phyloP scores from a whole-genome alignment of 2,329 filamentous ascomycete genomes.

The Sporothrix euskadiensis region DNA sequence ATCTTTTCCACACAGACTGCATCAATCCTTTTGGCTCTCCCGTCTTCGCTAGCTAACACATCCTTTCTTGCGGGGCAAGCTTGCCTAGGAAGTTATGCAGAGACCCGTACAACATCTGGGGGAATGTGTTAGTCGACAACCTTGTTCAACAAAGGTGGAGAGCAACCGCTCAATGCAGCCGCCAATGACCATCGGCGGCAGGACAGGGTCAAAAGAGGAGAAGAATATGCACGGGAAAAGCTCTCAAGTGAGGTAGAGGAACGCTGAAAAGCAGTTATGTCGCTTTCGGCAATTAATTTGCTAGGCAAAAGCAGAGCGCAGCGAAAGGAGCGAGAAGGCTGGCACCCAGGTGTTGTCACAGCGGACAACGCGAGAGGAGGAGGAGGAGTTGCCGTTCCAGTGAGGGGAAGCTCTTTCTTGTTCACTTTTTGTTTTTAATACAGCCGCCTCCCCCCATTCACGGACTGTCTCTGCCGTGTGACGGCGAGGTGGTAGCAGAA shows the following conservation, averaged over 20 bases:
- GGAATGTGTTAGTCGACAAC: constrained; percentile 2
- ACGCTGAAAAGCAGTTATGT: too few species aligned
- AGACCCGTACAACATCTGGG: background rate
- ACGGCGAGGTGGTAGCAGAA: background rate
- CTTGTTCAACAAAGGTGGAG: background rate
- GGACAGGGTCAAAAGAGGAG: background rate
- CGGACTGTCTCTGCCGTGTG: constrained; percentile 10
- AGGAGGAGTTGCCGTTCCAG: background rate
- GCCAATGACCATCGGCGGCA: background rate
- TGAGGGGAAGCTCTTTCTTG: constrained; percentile 7
- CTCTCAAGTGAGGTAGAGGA: background rate
- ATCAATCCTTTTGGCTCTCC: background rate
- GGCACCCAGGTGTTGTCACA: background rate
- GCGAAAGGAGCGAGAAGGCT: background rate
- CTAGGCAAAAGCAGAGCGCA: background rate
- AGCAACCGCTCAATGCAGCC: background rate
- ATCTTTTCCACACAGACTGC: background rate
- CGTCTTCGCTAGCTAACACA: background rate
- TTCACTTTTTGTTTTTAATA: constrained; percentile 18
- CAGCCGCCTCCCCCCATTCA: constrained; percentile 13
- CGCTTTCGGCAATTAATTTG: background rate
- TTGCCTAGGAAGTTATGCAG: background rate
- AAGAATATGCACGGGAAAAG: background rate
- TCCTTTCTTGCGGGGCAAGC: constrained; percentile 8
- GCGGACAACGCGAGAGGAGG: background rate